These are phyloP conservation scores for Kazachstania bromeliacearum DNA, from an alignment of 805 yeast species.

Conservation along the genomic window DNA sequence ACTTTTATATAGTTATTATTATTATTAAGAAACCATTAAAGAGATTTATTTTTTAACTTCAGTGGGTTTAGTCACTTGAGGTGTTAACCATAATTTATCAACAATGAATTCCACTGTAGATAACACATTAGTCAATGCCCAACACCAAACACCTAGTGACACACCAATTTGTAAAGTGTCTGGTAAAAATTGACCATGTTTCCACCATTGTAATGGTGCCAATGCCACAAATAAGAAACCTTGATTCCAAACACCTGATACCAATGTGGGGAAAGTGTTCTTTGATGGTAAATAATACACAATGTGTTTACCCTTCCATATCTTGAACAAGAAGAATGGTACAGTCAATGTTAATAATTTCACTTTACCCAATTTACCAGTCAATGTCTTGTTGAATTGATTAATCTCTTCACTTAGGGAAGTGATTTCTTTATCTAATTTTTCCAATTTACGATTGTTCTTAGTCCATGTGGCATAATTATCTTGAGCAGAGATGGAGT, in stretches of 20 bases:
- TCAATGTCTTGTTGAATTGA: constrained; percentile 4
- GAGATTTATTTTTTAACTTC: background rate
- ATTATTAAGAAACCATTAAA: no score
- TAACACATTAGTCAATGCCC: constrained; percentile 26
- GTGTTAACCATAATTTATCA: constrained; percentile 14
- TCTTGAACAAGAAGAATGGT: constrained; percentile 25
- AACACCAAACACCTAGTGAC: constrained; percentile 29
- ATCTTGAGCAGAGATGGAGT: constrained; percentile 74
- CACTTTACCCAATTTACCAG: constrained; percentile 5
- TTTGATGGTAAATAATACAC: constrained; percentile 22
- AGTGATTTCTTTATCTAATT: constrained; percentile 44
- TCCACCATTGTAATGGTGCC: constrained; percentile 19
- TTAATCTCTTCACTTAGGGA: constrained; percentile 33
- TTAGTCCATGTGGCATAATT: constrained; percentile 95
- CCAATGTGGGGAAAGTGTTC: constrained; percentile 23
- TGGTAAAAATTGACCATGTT: background rate
- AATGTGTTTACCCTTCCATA: constrained; percentile 27
- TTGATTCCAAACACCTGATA: constrained; percentile 26
- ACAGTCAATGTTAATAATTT: constrained; percentile 20
- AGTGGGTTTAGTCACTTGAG: constrained; percentile 2
- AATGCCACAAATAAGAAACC: constrained; percentile 26
- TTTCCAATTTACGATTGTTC: constrained; percentile 62
- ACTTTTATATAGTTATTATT: background rate
- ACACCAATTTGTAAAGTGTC: constrained; percentile 16
- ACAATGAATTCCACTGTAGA: constrained; percentile 22